These are phyloP conservation scores for Sclerotinia spermophila DNA, from an alignment of 2,329 filamentous ascomycete genomes.

Conservation along the genomic window DNA sequence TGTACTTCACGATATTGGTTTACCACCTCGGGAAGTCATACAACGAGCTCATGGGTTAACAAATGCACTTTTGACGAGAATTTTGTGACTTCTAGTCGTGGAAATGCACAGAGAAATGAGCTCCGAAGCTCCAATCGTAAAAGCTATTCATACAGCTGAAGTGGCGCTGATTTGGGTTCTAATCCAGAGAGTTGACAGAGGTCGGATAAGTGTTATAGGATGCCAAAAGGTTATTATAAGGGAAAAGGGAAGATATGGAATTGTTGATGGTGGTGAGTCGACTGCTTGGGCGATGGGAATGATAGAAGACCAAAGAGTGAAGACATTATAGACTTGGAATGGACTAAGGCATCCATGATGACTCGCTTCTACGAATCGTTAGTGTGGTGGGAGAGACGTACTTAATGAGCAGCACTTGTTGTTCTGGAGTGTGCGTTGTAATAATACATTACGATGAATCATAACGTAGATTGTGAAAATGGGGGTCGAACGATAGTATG, in stretches of 20 bases:
- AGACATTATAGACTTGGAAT: slow-evolving; percentile 9
- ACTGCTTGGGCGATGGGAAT: neutral
- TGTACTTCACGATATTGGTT: neutral
- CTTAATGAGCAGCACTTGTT: neutral
- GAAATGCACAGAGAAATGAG: neutral
- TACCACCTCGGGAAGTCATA: neutral
- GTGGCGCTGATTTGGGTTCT: neutral
- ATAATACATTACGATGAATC: neutral
- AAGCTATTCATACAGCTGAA: slow-evolving; percentile 6
- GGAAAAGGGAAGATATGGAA: slow-evolving; percentile 6
- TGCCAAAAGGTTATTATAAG: neutral
- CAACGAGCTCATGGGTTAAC: neutral
- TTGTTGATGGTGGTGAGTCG: neutral
- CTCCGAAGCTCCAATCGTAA: neutral
- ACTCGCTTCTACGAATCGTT: neutral
- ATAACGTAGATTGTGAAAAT: neutral
- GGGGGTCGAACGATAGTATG: neutral
- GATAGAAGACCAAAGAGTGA: neutral
- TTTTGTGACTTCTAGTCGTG: neutral
- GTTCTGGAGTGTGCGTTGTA: neutral
- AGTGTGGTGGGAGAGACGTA: neutral
- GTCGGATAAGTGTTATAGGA: neutral
- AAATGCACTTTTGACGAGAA: neutral
- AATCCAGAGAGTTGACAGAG: neutral
- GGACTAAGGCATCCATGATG: slow-evolving; percentile 6